Percentiles rank a stretch among this genome's conserved stretches.
Conservation (phyloP, 2,329 filamentous ascomycete genomes). For the Pyricularia grisea region DNA sequence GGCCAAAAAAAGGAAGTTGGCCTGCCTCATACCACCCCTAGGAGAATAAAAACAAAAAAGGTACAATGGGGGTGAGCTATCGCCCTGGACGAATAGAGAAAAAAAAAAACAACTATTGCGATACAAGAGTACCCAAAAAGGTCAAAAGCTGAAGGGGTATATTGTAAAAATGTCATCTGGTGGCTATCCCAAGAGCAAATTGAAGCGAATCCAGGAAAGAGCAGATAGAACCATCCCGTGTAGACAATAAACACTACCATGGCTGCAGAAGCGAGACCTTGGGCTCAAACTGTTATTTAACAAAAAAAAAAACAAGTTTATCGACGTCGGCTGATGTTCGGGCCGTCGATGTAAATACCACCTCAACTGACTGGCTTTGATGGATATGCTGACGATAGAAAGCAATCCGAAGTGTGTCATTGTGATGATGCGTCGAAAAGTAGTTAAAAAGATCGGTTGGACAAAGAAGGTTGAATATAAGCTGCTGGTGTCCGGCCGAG, state of each 20-base stretch:
- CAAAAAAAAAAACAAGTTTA: not conserved
- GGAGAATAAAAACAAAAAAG: not conserved
- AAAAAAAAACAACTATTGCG: not conserved
- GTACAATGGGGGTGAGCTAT: not conserved
- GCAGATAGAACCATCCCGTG: not conserved
- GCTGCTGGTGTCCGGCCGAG: not conserved
- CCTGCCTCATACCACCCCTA: not conserved
- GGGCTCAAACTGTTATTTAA: not conserved
- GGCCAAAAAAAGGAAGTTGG: not conserved
- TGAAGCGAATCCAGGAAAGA: not conserved
- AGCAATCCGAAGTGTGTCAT: not conserved
- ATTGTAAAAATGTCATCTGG: not conserved
- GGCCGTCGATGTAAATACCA: not conserved
- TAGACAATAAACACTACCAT: slow-evolving; percentile 8
- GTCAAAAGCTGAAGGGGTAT: slow-evolving; percentile 1
- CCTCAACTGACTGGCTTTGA: not conserved
- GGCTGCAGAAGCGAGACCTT: not conserved
- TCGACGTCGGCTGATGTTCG: not conserved
- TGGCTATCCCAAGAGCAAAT: not conserved
- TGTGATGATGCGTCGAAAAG: not conserved
- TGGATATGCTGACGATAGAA: not conserved
- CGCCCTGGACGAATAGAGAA: not conserved
- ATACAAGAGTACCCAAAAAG: not conserved
- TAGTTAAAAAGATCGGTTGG: not conserved
- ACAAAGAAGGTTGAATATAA: slow-evolving; percentile 3